Evolutionary conservation across 805 yeast genomes (phyloP).

Genomic region (Sugiyamaella boreocaroliniensis): DNA sequence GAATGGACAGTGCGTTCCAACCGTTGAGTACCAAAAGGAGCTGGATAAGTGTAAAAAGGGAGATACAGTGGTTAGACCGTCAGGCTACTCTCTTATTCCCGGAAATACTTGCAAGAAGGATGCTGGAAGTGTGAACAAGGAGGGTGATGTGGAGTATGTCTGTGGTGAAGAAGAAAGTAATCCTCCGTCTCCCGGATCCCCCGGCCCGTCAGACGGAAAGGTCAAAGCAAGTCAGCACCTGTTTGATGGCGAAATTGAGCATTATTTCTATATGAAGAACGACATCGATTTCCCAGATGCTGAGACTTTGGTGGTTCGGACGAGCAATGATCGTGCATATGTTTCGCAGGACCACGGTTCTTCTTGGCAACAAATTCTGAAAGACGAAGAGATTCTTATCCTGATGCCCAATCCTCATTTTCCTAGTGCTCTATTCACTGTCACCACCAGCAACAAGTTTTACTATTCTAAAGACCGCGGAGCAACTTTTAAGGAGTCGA

Average conservation of each 20-base stretch:
- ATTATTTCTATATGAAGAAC: slow-evolving; percentile 57
- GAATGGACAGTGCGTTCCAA: slow-evolving; percentile 44
- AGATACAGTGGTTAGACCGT: slow-evolving; percentile 18
- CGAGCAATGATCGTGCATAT: slow-evolving; percentile 45
- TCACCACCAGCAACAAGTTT: slow-evolving; percentile 45
- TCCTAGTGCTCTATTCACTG: slow-evolving; percentile 49
- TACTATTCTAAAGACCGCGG: slow-evolving; percentile 67
- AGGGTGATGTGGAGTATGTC: slow-evolving; percentile 26
- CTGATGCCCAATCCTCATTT: slow-evolving; percentile 56
- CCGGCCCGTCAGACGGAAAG: slow-evolving; percentile 24
- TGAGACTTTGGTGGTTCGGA: slow-evolving; percentile 59
- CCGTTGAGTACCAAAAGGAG: slow-evolving; percentile 25
- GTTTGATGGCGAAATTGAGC: slow-evolving; percentile 48
- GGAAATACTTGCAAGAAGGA: slow-evolving; percentile 41
- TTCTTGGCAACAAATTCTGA: slow-evolving; percentile 38
- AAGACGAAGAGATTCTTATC: slow-evolving; percentile 41
- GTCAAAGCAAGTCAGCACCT: slow-evolving; percentile 37
- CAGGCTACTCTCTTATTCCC: slow-evolving; percentile 38
- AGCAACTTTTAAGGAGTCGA: slow-evolving; percentile 39
- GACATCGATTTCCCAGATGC: slow-evolving; percentile 41
- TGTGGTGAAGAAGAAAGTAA: slow-evolving; percentile 30
- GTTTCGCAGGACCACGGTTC: slow-evolving; percentile 69
- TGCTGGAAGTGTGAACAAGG: slow-evolving; percentile 33
- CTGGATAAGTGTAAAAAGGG: slow-evolving; percentile 26
- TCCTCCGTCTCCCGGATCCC: slow-evolving; percentile 27